Conservation (phyloP, 805 yeast species). For the Ogataea ramenticola region DNA sequence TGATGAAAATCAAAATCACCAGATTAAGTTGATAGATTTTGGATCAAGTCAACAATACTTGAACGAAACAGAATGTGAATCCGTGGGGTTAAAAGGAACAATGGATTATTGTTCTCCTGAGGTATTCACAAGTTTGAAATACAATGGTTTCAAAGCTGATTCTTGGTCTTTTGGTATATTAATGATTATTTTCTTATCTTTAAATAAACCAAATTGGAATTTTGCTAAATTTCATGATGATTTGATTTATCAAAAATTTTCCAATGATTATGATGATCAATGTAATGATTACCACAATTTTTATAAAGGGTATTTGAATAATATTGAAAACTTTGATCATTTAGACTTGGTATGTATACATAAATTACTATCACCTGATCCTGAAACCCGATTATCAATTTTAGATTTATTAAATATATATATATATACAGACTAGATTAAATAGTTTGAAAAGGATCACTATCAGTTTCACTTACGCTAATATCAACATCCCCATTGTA, state of each 20-base stretch:
- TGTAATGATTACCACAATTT: no score
- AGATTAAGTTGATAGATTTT: constrained; percentile 48
- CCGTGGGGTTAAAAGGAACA: constrained; percentile 39
- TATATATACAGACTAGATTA: not conserved
- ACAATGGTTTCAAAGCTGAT: constrained; percentile 36
- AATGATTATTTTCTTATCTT: not conserved
- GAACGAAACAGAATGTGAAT: constrained; percentile 26
- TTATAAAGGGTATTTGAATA: no score
- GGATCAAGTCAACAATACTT: constrained; percentile 32
- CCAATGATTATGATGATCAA: not conserved
- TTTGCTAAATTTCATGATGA: not conserved
- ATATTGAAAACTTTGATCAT: no score
- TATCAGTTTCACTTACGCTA: constrained; percentile 47
- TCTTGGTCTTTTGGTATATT: constrained; percentile 43
- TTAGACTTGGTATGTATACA: no score
- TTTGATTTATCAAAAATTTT: not conserved
- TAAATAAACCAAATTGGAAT: not conserved
- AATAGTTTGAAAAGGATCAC: constrained; percentile 46
- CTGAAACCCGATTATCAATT: not conserved
- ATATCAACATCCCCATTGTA: constrained; percentile 34
- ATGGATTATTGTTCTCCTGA: constrained; percentile 42
- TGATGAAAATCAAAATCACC: no score
- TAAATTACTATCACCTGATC: not conserved
- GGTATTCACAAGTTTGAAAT: constrained; percentile 26
- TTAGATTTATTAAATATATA: not conserved